phyloP scores from a whole-genome alignment of 805 yeast genomes.

The Tetrapisispora nanseiensis region DNA sequence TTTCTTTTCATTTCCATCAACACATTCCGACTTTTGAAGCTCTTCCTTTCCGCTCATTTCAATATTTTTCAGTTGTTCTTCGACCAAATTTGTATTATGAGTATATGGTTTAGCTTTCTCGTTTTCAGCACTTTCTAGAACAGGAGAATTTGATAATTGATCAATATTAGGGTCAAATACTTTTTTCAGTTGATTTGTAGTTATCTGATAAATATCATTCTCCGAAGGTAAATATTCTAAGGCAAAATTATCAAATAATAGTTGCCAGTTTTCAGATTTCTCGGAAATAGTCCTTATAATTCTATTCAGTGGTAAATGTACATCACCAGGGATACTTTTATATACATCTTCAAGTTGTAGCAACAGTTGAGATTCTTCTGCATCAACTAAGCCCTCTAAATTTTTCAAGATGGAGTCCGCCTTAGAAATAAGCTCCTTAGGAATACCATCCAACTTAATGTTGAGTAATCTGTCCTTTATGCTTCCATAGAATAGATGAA shows the following conservation, averaged over 20 bases:
- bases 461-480: constrained; percentile 58
- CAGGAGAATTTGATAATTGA: background rate
- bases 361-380: constrained; percentile 41
- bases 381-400: constrained; percentile 41
- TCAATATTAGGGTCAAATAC: constrained; percentile 33
- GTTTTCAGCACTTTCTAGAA: too few species aligned
- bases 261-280: constrained; percentile 79
- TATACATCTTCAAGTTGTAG: constrained; percentile 44
- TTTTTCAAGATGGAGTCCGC: constrained; percentile 53
- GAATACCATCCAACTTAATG: constrained; percentile 66
- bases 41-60: too few species aligned
- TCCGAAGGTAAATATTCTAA: constrained; percentile 76
- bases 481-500: constrained; percentile 59
- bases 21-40: too few species aligned
- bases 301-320: constrained; percentile 60
- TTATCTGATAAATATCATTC: constrained; percentile 81
- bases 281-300: constrained; percentile 67
- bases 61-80: too few species aligned
- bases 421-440: constrained; percentile 59
- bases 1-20: too few species aligned
- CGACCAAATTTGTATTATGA: too few species aligned
- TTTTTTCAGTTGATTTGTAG: constrained; percentile 76
- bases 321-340: constrained; percentile 46
- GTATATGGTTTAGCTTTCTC: too few species aligned
- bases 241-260: constrained; percentile 73